These are phyloP conservation scores for Diaporthe sp. DNA, from an alignment of 2,329 filamentous ascomycete genomes.

Conservation along the genomic window DNA sequence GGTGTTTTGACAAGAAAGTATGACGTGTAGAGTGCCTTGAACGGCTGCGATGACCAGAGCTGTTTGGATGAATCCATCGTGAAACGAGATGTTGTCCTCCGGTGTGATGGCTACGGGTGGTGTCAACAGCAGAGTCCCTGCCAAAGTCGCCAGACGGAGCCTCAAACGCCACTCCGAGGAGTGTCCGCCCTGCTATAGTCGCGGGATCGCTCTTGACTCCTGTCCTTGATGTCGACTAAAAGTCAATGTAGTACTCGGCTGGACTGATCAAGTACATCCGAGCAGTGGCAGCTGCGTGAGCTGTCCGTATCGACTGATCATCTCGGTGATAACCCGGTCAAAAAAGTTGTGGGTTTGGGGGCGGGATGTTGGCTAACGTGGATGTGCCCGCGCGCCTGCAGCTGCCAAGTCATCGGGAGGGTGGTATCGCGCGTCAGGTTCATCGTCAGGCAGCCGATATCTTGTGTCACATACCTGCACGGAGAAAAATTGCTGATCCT, in stretches of 20 bases:
- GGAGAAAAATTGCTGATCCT: not conserved
- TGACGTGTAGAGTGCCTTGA: constrained; percentile 32
- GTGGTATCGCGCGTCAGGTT: not conserved
- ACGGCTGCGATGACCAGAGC: constrained; percentile 29
- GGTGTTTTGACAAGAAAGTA: constrained; percentile 29
- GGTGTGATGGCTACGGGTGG: not conserved
- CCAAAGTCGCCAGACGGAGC: not conserved
- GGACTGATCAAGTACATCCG: not conserved
- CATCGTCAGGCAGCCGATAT: not conserved
- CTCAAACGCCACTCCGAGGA: not conserved
- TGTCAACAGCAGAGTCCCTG: not conserved
- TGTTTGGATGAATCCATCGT: constrained; percentile 8
- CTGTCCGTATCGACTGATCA: not conserved
- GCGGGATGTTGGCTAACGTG: not conserved
- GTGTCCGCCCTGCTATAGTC: not conserved
- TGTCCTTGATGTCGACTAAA: not conserved
- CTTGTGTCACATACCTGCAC: not conserved
- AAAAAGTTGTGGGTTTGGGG: not conserved
- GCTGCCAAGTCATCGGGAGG: not conserved
- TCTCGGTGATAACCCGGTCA: not conserved
- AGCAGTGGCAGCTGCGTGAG: not conserved
- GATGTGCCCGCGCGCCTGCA: not conserved
- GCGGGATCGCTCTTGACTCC: not conserved
- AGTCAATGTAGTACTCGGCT: not conserved
- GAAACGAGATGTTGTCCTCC: not conserved